Conservation (phyloP, 2,329 filamentous ascomycete species). For the Fusarium pseudograminearum region DNA sequence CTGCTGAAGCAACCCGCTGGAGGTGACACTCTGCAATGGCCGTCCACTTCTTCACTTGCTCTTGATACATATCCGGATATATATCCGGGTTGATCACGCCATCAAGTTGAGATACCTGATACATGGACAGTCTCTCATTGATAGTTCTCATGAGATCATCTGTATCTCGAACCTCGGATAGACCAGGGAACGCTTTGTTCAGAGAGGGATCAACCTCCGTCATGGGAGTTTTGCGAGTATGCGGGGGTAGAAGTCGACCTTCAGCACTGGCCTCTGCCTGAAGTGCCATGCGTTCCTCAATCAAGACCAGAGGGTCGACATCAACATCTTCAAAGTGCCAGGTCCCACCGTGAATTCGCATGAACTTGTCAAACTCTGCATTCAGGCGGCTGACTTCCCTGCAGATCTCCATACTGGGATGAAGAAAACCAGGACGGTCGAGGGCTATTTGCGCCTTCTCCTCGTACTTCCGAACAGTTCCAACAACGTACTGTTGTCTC, state of each 20-base stretch:
- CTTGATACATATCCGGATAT: slow-evolving; percentile 47
- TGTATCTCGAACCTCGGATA: slow-evolving; percentile 3
- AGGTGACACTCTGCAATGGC: slow-evolving; percentile 46
- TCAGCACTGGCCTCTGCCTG: neutral
- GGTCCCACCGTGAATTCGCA: slow-evolving; percentile 46
- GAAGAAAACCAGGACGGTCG: slow-evolving; percentile 42
- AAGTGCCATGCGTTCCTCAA: neutral
- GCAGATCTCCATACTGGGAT: slow-evolving; percentile 43
- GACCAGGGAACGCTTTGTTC: slow-evolving; percentile 6
- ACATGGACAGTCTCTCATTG: slow-evolving; percentile 41
- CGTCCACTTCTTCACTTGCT: slow-evolving; percentile 52
- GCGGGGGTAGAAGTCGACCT: neutral
- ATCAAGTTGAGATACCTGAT: slow-evolving; percentile 49
- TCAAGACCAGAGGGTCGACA: slow-evolving; percentile 24
- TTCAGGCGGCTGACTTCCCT: slow-evolving; percentile 37
- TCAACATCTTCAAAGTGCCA: slow-evolving; percentile 46
- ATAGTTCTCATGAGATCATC: slow-evolving; percentile 37
- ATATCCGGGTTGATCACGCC: slow-evolving; percentile 52
- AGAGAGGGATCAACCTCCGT: neutral
- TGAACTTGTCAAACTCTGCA: slow-evolving; percentile 45
- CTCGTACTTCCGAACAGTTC: slow-evolving; percentile 44
- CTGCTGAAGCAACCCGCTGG: slow-evolving; percentile 20
- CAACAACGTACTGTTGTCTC: slow-evolving; percentile 46
- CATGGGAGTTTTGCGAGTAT: neutral
- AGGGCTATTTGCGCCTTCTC: slow-evolving; percentile 38